Evolutionary conservation across 306 rosid genomes (phyloP).

Genomic region (Canavalia ensiformis): DNA sequence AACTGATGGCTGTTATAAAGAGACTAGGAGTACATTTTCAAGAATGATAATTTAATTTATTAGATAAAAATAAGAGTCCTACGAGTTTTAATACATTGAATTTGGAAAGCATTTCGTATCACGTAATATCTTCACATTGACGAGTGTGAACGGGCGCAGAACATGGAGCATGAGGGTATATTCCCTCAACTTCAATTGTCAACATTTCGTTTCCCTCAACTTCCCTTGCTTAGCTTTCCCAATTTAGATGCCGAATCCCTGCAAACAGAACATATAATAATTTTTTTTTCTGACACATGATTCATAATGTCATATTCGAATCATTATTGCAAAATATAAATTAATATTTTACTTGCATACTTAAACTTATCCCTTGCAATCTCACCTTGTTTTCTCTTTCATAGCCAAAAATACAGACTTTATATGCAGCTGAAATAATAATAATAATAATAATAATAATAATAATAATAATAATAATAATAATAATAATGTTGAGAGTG

Average conservation of each 20-base stretch:
- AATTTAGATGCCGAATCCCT: not conserved
- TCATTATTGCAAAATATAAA: not conserved
- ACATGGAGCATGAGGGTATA: not conserved
- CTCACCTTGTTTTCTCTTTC: not conserved
- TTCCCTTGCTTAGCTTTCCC: no score
- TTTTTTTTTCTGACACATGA: not conserved
- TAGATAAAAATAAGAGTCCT: no score
- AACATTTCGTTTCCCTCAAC: no score
- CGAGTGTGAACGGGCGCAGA: not conserved
- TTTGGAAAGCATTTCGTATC: no score
- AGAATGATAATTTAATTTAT: no score
- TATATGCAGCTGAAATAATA: no score
- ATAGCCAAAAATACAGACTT: not conserved
- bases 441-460: no score
- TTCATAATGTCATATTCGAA: not conserved
- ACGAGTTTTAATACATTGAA: no score
- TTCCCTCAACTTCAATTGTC: not conserved
- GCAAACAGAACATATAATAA: not conserved
- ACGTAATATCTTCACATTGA: not conserved
- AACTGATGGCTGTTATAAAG: no score
- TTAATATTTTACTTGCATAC: no score
- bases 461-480: no score
- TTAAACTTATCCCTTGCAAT: constrained; percentile 2
- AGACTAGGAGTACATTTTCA: no score
- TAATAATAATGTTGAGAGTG: not conserved